A percentile compares a stretch with the other conserved stretches of the same genome.
Evolutionary conservation across 345 rosid genomes (phyloP).

Genomic region (Boechera divaricarpa): DNA sequence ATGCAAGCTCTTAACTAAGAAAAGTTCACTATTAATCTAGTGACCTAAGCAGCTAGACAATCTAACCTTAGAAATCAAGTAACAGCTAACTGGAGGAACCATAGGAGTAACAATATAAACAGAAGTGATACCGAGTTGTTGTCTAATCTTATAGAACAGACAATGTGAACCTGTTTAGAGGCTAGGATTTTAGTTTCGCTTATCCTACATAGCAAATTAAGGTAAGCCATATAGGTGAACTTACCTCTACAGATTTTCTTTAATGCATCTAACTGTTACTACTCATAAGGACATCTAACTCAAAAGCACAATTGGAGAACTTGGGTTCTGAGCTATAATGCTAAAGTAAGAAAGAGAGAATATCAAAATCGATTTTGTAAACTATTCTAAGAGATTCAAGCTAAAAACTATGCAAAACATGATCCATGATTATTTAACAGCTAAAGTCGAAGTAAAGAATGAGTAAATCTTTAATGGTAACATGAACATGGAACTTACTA

Average conservation of each 20-base stretch:
- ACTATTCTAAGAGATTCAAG: not conserved
- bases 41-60: not conserved
- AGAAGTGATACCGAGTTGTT: not conserved
- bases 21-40: not conserved
- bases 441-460: not conserved
- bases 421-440: not conserved
- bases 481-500: not conserved
- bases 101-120: not conserved
- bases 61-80: not conserved
- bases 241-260: not conserved
- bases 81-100: not conserved
- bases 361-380: not conserved
- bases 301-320: not conserved
- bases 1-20: not conserved
- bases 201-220: constrained; percentile 2
- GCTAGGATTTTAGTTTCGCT: not conserved
- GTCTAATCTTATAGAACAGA: not conserved
- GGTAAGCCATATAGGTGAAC: not conserved
- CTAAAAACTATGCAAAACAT: not conserved
- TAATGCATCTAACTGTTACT: constrained; percentile 7
- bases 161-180: not conserved
- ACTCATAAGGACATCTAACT: not conserved
- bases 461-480: not conserved
- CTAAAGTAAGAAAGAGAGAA: not conserved
- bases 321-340: not conserved